Evolutionary conservation across 371 early-diverging fungal species (phyloP).

Genomic region (Rhizomucor miehei): DNA sequence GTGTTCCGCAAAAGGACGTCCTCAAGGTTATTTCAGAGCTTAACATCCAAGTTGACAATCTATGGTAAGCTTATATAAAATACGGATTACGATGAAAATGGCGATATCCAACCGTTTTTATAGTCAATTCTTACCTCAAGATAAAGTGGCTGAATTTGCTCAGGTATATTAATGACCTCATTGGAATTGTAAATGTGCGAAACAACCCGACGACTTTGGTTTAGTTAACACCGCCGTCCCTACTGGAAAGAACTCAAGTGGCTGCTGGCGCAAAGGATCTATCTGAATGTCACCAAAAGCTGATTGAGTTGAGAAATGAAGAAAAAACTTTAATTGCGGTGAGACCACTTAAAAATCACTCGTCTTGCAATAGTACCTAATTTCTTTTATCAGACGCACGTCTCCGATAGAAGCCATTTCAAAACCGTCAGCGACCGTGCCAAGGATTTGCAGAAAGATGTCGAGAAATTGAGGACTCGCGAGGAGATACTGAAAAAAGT

Average conservation of each 20-base stretch:
- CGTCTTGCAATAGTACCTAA: not conserved
- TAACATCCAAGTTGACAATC: slow-evolving; percentile 93
- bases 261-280: slow-evolving; percentile 78
- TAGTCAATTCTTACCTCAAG: slow-evolving; percentile 96
- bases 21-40: slow-evolving; percentile 53
- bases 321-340: slow-evolving; percentile 55
- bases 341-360: slow-evolving; percentile 5
- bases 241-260: slow-evolving; percentile 81
- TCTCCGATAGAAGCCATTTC: slow-evolving; percentile 53
- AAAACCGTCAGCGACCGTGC: slow-evolving; percentile 59
- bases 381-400: slow-evolving; percentile 36
- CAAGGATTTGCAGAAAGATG: slow-evolving; percentile 67
- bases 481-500: slow-evolving; percentile 47
- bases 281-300: slow-evolving; percentile 59
- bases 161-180: slow-evolving; percentile 38
- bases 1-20: slow-evolving; percentile 62
- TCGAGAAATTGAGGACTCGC: slow-evolving; percentile 69
- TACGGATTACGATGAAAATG: too few species aligned
- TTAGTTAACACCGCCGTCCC: slow-evolving; percentile 70
- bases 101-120: too few species aligned
- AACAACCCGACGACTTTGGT: not conserved
- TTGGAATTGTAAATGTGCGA: not conserved
- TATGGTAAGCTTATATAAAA: too few species aligned
- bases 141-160: slow-evolving; percentile 91
- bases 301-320: slow-evolving; percentile 62